These are phyloP conservation scores for Neonothopanus nambi DNA, from an alignment of 1,284 basidiomycete genomes.

Conservation along the genomic window DNA sequence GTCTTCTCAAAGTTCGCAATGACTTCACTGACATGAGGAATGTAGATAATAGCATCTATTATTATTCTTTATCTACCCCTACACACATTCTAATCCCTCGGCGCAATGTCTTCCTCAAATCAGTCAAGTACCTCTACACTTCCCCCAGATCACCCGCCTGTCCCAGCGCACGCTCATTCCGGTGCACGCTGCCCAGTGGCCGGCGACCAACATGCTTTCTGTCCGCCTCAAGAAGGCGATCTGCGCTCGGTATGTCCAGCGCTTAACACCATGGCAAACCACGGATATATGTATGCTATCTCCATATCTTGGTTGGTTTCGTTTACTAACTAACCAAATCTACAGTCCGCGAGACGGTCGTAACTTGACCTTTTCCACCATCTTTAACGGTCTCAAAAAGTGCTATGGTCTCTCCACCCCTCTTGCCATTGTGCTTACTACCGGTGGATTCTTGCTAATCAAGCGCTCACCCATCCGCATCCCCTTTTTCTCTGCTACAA, in stretches of 20 bases:
- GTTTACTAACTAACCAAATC: neutral
- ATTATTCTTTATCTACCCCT: no score
- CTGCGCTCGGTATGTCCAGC: constrained; percentile 19
- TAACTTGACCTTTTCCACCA: constrained; percentile 15
- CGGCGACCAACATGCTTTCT: constrained; percentile 22
- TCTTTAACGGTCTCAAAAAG: constrained; percentile 16
- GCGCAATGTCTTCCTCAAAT: no score
- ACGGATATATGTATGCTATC: constrained; percentile 19
- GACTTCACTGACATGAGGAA: no score
- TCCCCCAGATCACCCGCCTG: constrained; percentile 4
- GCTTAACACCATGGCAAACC: constrained; percentile 21
- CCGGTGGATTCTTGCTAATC: constrained; percentile 16
- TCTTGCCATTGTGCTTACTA: constrained; percentile 17
- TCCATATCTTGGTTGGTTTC: neutral
- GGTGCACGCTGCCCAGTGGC: neutral
- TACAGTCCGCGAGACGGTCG: constrained; percentile 19
- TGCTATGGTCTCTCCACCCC: constrained; percentile 20
- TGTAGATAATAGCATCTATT: no score
- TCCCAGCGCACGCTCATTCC: neutral
- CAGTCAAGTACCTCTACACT: neutral
- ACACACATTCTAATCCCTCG: no score
- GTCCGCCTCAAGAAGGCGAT: constrained; percentile 28
- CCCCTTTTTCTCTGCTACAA: constrained; percentile 8
- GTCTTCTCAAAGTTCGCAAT: no score
- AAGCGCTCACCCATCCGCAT: constrained; percentile 11